Percentiles rank a stretch among this genome's conserved stretches.
These are phyloP conservation scores for Pseudocercospora fuligena DNA, from an alignment of 2,329 filamentous ascomycete genomes.

Conservation along the genomic window DNA sequence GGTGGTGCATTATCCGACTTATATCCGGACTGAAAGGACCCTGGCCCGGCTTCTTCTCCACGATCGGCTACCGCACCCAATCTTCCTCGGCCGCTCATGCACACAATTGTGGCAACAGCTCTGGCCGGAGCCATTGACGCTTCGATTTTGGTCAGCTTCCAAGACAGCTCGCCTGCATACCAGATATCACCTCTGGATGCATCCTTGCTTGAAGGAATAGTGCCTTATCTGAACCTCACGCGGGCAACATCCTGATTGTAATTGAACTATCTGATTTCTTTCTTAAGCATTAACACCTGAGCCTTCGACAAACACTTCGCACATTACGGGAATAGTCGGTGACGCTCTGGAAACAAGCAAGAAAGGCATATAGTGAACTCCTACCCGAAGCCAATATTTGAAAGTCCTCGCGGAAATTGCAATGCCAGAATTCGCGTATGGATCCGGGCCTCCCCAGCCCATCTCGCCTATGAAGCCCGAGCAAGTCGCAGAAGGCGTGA, in stretches of 20 bases:
- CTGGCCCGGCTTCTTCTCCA: neutral
- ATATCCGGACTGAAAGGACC: neutral
- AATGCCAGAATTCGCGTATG: slow-evolving; percentile 32
- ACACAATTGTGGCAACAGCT: slow-evolving; percentile 5
- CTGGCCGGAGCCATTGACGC: slow-evolving; percentile 3
- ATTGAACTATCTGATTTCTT: neutral
- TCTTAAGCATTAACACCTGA: neutral
- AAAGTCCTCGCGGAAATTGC: neutral
- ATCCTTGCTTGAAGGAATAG: neutral
- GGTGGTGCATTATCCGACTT: neutral
- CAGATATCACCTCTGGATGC: neutral
- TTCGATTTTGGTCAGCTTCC: neutral
- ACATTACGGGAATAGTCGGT: neutral
- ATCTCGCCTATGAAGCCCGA: slow-evolving; percentile 28
- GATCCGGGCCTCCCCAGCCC: slow-evolving; percentile 27
- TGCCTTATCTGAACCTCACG: slow-evolving; percentile 7
- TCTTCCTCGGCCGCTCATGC: neutral
- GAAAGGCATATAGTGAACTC: neutral
- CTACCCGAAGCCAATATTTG: neutral
- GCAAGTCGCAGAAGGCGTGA: slow-evolving; percentile 26
- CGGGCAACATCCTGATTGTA: neutral
- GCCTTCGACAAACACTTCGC: neutral
- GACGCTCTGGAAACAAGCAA: neutral
- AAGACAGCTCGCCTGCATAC: neutral
- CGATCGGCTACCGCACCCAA: slow-evolving; percentile 7